Base-by-base conservation (phyloP, 2,329 filamentous ascomycete species). In the Colletotrichum karsti region DNA sequence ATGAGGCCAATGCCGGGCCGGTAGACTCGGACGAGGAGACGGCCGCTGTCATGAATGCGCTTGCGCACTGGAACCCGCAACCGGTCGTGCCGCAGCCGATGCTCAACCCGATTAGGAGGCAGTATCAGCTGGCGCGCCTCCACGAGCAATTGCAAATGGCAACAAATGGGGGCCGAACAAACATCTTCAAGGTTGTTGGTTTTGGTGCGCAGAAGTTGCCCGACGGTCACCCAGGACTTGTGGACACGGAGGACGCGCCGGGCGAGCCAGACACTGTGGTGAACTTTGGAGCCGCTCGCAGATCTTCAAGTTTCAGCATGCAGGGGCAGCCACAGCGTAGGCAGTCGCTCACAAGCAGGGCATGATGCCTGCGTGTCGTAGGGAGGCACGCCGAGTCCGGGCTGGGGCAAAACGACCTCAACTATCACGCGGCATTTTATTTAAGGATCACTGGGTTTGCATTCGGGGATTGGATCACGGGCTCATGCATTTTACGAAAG, bases 21-120 rank as follows among this genome's bases (percentile, higher is more conserved):
- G 89, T 99, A 39, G 96, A 99, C 78, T 96, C 93, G 2, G 96
- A 99, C 76, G 96, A 98, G 82, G 96, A 99, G 80, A 94, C 93
- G 56, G 91, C 94, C 54, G 87, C 92, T 0, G 93, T 98, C 57
- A 97, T 98, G 94, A 85, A 88, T 33, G 93, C 93, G 7, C 87
- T 95, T 60, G 85, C 90, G 24, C 89, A 90, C 60, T 94, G 93
- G 82, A 90, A 90, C 46, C 95, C 95, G 0, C 90, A 91, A 70
- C 95, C 95, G 1, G 82, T 97, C 5, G 87, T 93, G 28, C 89
- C 90, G 7, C 90, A 93, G 75, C 88, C 83, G 4, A 77, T 88
- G 2, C 88, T 91, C 71, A 80, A 84, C 5, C 89, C 90, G 4
- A 90, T 92, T 66, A 87, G 87, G 73, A 84, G 88, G 10, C 86